Evolutionary conservation across 192 early-diverging fungal genomes (phyloP).

Genomic region (Mortierella alpina): DNA sequence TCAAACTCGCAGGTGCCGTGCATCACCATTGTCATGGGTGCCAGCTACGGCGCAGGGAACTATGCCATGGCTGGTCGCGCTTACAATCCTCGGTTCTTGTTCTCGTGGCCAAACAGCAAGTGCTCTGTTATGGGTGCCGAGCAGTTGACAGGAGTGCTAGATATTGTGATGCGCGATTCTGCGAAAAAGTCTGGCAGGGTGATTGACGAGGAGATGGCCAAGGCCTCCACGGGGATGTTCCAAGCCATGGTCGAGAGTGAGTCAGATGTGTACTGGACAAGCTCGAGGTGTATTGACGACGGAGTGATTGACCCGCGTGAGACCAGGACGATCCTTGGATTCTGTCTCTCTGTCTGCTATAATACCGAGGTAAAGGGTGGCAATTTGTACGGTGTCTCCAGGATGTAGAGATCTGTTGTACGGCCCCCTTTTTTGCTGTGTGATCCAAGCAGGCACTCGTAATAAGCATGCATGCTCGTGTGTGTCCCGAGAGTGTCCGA

Average conservation of each 20-base stretch:
- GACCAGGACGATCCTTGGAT: constrained; percentile 68
- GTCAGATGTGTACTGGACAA: constrained; percentile 72
- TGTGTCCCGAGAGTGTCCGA: too few relatives aligned
- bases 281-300: constrained; percentile 68
- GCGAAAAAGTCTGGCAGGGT: constrained; percentile 59
- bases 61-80: constrained; percentile 77
- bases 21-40: constrained; percentile 73
- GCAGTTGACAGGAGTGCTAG: constrained; percentile 73
- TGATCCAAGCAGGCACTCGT: too few relatives aligned
- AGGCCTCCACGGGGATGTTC: constrained; percentile 57
- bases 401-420: constrained; percentile 58
- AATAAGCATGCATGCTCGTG: too few relatives aligned
- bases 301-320: constrained; percentile 73
- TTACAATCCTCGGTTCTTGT: constrained; percentile 71
- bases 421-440: too few relatives aligned
- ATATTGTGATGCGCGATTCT: constrained; percentile 70
- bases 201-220: constrained; percentile 65
- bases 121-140: constrained; percentile 79
- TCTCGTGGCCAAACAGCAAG: constrained; percentile 74
- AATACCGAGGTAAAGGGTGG: constrained; percentile 67
- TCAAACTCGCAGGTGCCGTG: constrained; percentile 68
- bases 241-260: constrained; percentile 66
- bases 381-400: constrained; percentile 68
- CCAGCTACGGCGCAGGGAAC: constrained; percentile 75
- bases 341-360: constrained; percentile 67